Evolutionary conservation across 805 yeast genomes (phyloP), one percentile per base, ranked within the genome.

Genomic region (Metschnikowia proteae): DNA sequence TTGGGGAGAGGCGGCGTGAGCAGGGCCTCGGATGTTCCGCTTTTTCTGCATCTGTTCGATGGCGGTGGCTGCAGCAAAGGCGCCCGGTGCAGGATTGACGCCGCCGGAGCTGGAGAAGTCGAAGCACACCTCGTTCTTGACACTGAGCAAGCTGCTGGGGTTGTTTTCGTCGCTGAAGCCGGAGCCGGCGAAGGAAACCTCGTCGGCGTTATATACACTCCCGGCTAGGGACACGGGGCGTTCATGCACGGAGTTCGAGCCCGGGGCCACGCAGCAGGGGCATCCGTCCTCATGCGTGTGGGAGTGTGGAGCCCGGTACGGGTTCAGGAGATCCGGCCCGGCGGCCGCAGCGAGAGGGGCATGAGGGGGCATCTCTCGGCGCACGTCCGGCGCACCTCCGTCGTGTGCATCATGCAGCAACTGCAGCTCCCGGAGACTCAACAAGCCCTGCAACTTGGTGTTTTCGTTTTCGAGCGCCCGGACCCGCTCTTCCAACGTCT

Each of bases 401-500:
- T 48, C 32, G 22, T 35, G 33, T 29, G 46, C 38, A 26, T 37
- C 41, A 23, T 27, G 30, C 37, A 35, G 41, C 56, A 82, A 62
- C 54, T 80, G 83, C 55, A 83, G 87, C 58, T 83, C 87, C 55
- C 84, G 77, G 48, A 83, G 63, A 50, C 82, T 85, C 36, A 87
- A 60, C 41, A 85, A 61, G 7, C 87, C 86, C 31, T 78, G 73
- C 27, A 90, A 66, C 59, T 86, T 78, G 54, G 81, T 80, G 63
- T 88, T 88, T 59, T 89, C 96, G 3, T 84, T 79, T 63, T 89
- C 96, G 23, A 91, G 73, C 60, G 86, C 94, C 43, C 96, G 73
- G n/a, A 90, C 83, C 44, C 96, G 73, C 60, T 88, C 95, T 62
- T 90, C 97, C 46, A 90, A 65, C 2, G 90, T 83, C 66, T 90